These are phyloP conservation scores for Exutisphaerella laricina DNA, from an alignment of 2,329 filamentous ascomycete genomes.

Conservation along the genomic window DNA sequence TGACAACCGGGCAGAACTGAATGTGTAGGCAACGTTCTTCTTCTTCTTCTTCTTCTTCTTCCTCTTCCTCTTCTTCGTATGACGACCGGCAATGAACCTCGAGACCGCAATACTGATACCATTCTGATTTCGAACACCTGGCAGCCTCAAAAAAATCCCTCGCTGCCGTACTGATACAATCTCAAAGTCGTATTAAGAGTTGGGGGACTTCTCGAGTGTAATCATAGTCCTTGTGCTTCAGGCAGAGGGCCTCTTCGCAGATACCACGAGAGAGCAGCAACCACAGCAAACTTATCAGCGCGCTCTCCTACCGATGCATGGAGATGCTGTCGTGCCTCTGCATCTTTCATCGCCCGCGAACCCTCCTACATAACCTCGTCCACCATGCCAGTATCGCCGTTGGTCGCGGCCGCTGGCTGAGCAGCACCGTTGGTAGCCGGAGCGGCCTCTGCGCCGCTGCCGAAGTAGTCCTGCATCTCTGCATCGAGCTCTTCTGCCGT, in stretches of 20 bases:
- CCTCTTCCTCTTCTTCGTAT: neutral
- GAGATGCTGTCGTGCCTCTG: too few relatives aligned
- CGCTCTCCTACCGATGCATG: too few relatives aligned
- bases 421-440: slow-evolving; percentile 43
- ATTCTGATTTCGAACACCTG: slow-evolving; percentile 8
- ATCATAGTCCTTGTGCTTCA: too few relatives aligned
- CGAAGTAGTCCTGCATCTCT: slow-evolving; percentile 97
- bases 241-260: too few relatives aligned
- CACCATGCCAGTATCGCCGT: slow-evolving; percentile 50
- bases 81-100: slow-evolving; percentile 3
- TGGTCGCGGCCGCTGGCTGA: slow-evolving; percentile 43
- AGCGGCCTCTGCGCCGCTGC: slow-evolving; percentile 41
- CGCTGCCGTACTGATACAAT: slow-evolving; percentile 11
- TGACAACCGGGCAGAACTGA: too few relatives aligned
- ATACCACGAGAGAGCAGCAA: too few relatives aligned
- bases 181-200: neutral
- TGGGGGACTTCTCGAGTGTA: too few relatives aligned
- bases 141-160: slow-evolving; percentile 3
- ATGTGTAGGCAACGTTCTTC: too few relatives aligned
- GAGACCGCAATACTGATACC: slow-evolving; percentile 7
- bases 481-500: slow-evolving; percentile 92
- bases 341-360: neutral
- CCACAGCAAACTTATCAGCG: too few relatives aligned
- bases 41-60: too few relatives aligned
- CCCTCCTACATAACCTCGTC: slow-evolving; percentile 50